These are phyloP conservation scores for Pythium dissimile DNA, from an alignment of 352 stramenopile species.

Conservation along the genomic window DNA sequence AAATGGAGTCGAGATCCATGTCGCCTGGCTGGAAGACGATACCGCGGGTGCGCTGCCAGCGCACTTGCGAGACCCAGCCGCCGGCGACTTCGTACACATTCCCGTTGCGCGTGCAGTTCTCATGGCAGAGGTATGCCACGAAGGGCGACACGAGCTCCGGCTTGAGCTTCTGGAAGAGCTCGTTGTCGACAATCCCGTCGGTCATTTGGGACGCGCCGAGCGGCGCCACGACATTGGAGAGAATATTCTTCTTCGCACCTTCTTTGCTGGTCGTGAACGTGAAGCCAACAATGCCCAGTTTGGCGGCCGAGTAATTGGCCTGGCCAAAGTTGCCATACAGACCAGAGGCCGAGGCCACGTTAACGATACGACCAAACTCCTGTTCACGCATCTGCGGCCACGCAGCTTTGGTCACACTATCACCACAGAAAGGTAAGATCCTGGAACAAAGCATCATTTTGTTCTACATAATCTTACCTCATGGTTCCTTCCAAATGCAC, in stretches of 20 bases:
- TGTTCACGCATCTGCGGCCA: constrained; percentile 80
- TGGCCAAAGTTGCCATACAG: constrained; percentile 90
- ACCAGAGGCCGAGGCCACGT: constrained; percentile 75
- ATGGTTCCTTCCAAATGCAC: constrained; percentile 86
- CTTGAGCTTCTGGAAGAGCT: constrained; percentile 62
- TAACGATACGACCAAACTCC: constrained; percentile 84
- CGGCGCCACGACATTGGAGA: constrained; percentile 80
- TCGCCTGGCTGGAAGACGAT: constrained; percentile 45
- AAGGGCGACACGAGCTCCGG: constrained; percentile 79
- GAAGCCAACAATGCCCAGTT: constrained; percentile 91
- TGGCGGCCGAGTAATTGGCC: constrained; percentile 86
- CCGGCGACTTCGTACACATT: constrained; percentile 83
- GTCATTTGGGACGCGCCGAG: constrained; percentile 86
- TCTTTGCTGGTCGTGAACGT: constrained; percentile 89
- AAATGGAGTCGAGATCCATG: constrained; percentile 49
- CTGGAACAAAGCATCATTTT: too few species aligned
- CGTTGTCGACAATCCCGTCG: constrained; percentile 60
- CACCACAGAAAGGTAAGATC: too few species aligned
- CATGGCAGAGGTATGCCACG: constrained; percentile 82
- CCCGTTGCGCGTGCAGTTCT: constrained; percentile 64
- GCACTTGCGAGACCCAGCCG: constrained; percentile 71
- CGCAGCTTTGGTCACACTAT: constrained; percentile 65
- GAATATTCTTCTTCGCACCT: constrained; percentile 67
- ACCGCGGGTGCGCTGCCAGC: constrained; percentile 72
- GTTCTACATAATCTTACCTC: constrained; percentile 29